Evolutionary conservation across 208 protist species (phyloP).

Genomic region (Acanthamoeba sp.): DNA sequence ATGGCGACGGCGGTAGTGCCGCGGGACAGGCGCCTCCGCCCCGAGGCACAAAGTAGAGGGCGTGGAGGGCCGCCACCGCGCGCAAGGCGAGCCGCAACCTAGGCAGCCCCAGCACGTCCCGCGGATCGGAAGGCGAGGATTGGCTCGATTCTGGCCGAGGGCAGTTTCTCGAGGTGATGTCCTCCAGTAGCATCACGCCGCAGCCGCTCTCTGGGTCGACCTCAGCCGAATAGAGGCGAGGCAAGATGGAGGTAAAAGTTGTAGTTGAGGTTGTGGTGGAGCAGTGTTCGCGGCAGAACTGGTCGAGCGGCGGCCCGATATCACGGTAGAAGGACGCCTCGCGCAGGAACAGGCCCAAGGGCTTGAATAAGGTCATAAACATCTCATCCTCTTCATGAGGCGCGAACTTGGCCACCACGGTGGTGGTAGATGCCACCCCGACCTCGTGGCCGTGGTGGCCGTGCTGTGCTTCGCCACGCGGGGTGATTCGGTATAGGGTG

Average conservation of each 20-base stretch:
- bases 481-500: neutral
- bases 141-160: neutral
- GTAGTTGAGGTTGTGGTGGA: no score
- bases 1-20: neutral
- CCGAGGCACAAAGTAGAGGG: neutral
- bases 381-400: neutral
- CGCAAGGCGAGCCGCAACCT: neutral
- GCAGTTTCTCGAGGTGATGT: neutral
- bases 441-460: no score
- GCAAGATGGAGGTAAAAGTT: neutral
- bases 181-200: neutral
- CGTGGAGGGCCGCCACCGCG: neutral
- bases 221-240: neutral
- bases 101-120: neutral
- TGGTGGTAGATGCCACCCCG: no score
- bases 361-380: neutral
- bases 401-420: neutral
- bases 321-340: neutral
- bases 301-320: neutral
- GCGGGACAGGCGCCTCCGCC: neutral
- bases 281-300: neutral
- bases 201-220: neutral
- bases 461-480: neutral
- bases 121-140: neutral
- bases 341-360: neutral